Percentiles rank a stretch among this genome's conserved stretches.
These are phyloP conservation scores for Auricularia heimuer DNA, from an alignment of 768 basidiomycete genomes.

Conservation along the genomic window DNA sequence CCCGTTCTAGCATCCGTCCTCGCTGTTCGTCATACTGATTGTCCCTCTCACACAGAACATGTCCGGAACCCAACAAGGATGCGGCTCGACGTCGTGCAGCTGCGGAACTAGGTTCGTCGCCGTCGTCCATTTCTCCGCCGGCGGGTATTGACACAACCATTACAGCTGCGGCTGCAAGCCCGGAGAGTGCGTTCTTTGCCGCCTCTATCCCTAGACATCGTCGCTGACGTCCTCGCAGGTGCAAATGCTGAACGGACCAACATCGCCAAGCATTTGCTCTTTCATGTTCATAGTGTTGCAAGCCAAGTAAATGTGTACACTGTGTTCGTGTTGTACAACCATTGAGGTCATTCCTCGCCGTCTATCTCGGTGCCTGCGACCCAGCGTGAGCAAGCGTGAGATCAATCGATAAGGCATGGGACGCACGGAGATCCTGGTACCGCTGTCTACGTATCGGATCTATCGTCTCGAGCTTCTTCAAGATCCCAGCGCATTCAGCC, in stretches of 20 bases:
- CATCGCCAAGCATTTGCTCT: neutral
- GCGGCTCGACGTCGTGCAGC: conserved; percentile 39
- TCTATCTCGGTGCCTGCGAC: neutral
- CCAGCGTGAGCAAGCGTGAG: conserved; percentile 27
- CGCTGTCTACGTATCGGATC: conserved; percentile 59
- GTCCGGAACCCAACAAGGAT: conserved; percentile 33
- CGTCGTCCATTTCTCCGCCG: neutral
- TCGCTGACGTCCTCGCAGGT: conserved; percentile 14
- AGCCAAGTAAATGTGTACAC: neutral
- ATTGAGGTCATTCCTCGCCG: conserved; percentile 7
- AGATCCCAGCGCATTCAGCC: conserved; percentile 40
- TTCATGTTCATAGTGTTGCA: neutral
- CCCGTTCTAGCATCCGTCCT: neutral
- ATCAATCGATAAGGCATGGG: conserved; percentile 1
- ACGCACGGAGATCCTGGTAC: conserved; percentile 47
- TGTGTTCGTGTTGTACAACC: neutral
- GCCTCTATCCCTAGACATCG: neutral
- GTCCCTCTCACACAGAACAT: conserved; percentile 11
- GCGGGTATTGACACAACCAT: neutral
- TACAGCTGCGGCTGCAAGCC: conserved; percentile 50
- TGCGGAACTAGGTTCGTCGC: conserved; percentile 39
- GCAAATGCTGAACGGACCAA: conserved; percentile 41
- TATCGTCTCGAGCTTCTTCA: conserved; percentile 45
- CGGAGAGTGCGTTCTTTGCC: conserved; percentile 24
- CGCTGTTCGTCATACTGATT: too few relatives aligned